Percentiles rank a stretch among this genome's conserved stretches.
These are phyloP conservation scores for Melanogaster broomeanus DNA, from an alignment of 768 basidiomycete species.

Conservation along the genomic window DNA sequence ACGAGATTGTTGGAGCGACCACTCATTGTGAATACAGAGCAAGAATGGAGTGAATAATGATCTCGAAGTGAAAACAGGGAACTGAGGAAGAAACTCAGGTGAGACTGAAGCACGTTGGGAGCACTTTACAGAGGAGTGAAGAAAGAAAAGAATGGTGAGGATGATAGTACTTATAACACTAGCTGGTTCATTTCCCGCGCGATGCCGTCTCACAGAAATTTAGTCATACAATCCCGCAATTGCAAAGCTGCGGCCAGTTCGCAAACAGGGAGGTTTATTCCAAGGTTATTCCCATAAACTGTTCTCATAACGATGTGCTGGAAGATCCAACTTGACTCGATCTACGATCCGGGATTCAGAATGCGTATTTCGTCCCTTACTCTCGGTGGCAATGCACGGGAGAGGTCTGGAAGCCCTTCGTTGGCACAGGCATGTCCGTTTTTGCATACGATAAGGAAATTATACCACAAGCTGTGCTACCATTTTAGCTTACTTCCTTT, in stretches of 20 bases:
- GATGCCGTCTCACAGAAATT: conserved; percentile 10
- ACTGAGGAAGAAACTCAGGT: conserved; percentile 15
- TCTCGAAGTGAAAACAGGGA: conserved; percentile 5
- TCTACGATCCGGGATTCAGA: conserved; percentile 10
- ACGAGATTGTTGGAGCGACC: conserved; percentile 55
- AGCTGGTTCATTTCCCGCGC: conserved; percentile 22
- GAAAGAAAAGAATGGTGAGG: conserved; percentile 11
- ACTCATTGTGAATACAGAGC: conserved; percentile 28
- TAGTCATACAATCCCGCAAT: no score
- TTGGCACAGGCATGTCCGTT: conserved; percentile 13
- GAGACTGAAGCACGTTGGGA: conserved; percentile 3
- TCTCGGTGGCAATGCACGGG: conserved; percentile 13
- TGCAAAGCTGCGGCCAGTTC: background rate
- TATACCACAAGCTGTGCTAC: conserved; percentile 8
- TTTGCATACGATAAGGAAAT: conserved; percentile 14
- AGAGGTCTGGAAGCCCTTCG: conserved; percentile 7
- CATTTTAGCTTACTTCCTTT: conserved; percentile 19
- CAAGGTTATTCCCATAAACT: conserved; percentile 16
- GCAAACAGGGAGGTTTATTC: conserved; percentile 8
- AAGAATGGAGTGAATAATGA: background rate
- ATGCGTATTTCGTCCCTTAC: conserved; percentile 5
- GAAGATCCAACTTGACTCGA: conserved; percentile 7
- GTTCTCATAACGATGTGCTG: conserved; percentile 19
- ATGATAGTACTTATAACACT: conserved; percentile 17
- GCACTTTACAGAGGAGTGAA: conserved; percentile 11